These are phyloP conservation scores for Plasmodium ovale DNA, from an alignment of 169 alveolate species.

Conservation along the genomic window DNA sequence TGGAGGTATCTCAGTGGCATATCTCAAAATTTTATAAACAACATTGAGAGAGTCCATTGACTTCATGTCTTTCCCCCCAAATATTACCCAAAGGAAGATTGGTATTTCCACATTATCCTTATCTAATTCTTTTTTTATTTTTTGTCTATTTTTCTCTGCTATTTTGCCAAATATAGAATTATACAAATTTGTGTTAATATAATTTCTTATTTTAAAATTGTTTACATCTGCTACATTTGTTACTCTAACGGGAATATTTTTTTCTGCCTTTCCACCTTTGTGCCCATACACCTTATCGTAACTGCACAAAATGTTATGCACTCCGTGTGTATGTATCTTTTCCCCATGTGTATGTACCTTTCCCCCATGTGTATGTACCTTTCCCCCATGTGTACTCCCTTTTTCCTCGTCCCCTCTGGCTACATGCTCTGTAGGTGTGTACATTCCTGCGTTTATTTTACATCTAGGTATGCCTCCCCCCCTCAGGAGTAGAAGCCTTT, in stretches of 20 bases:
- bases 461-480: not conserved
- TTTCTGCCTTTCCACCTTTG: too few species aligned
- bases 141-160: slow-evolving; percentile 27
- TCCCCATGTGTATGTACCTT: not conserved
- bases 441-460: not conserved
- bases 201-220: slow-evolving; percentile 60
- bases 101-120: slow-evolving; percentile 27
- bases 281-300: too few species aligned
- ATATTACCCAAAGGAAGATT: slow-evolving; percentile 57
- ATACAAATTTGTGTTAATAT: slow-evolving; percentile 28
- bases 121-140: slow-evolving; percentile 18
- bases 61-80: slow-evolving; percentile 75
- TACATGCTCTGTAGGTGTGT: not conserved
- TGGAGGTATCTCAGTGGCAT: slow-evolving; percentile 76
- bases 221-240: not conserved
- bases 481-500: not conserved
- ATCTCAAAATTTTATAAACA: slow-evolving; percentile 49
- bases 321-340: not conserved
- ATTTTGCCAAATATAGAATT: slow-evolving; percentile 38
- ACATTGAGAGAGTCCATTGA: slow-evolving; percentile 67
- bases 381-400: not conserved
- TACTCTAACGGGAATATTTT: not conserved
- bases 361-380: not conserved
- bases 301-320: too few species aligned
- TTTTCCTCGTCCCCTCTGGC: not conserved